Evolutionary conservation across 495 filamentous ascomycete genomes (phyloP).

Genomic region (Penicillium cinerascens): DNA sequence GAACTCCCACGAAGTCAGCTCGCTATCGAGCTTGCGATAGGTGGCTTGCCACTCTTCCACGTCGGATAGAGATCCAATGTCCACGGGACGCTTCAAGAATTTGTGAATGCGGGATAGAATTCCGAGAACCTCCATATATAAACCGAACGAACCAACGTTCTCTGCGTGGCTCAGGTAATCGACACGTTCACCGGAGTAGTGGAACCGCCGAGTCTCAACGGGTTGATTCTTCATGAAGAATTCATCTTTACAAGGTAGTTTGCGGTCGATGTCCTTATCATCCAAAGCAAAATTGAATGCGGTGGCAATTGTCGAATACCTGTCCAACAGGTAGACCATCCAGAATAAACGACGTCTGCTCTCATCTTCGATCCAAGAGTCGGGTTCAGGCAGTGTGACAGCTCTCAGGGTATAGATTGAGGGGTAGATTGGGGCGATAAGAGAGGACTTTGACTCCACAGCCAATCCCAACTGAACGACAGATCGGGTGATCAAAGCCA

Average conservation of each 20-base stretch:
- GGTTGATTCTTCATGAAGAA: conserved; percentile 78
- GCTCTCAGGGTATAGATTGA: conserved; percentile 84
- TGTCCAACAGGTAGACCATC: conserved; percentile 87
- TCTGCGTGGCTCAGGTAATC: conserved; percentile 70
- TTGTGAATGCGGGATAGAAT: conserved; percentile 81
- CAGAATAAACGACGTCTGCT: conserved; percentile 79
- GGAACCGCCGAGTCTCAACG: conserved; percentile 81
- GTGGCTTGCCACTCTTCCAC: conserved; percentile 85
- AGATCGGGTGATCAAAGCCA: conserved; percentile 79
- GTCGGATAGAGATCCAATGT: conserved; percentile 77
- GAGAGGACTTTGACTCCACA: conserved; percentile 71
- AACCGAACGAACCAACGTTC: conserved; percentile 79
- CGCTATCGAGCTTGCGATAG: conserved; percentile 77
- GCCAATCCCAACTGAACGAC: conserved; percentile 82
- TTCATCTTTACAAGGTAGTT: conserved; percentile 80
- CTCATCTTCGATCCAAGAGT: conserved; percentile 86
- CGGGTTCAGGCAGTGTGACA: conserved; percentile 74
- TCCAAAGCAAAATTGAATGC: conserved; percentile 87
- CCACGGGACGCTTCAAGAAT: conserved; percentile 82
- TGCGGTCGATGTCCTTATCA: conserved; percentile 84
- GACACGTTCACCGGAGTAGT: conserved; percentile 44
- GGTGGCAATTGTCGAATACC: conserved; percentile 83
- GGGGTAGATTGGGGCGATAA: conserved; percentile 66
- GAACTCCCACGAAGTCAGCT: conserved; percentile 77
- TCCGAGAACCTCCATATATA: conserved; percentile 81